Evolutionary conservation across 768 basidiomycete genomes (phyloP), one percentile per base, ranked within the genome.

Genomic region (Mycena pura): DNA sequence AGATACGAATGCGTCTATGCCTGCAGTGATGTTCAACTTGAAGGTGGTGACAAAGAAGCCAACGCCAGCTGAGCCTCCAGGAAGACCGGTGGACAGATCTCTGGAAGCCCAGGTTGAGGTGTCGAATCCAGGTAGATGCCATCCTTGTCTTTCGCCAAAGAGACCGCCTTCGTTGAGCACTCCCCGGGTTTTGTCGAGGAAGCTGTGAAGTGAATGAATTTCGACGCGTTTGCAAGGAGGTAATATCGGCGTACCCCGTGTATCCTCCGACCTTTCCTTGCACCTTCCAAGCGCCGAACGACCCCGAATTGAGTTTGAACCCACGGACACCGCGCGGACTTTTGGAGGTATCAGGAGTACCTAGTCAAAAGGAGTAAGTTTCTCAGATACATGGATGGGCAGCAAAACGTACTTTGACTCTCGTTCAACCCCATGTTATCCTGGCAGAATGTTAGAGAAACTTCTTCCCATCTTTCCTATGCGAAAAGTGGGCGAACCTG

Each of bases 21-120:
- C 85, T 11, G 71, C 62, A 0, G 88, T 84, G 28, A 93, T 78
- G 41, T 82, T 68, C 36, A 94, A 75, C 14, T 84, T 76, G 72
- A 95, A 91, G 0, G 85, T 89, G 6, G 91, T 87, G 21, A 90
- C 82, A 70, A 93, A 94, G 77, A 94, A 93, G 7, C 92, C 93
- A 24, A 93, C 82, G 15, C 93, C 93, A 5, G 92, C 84, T 15
- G 72, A 61, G 8, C 76, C 76, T 39, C 76, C 71, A 0, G 89
- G 89, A 21, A 92, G 78, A 5, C 91, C 90, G 21, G 78, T 67
- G 3, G 82, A 75, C 13, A 91, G 78, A 24, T 86, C 79, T 50
- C 90, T 83, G 7, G 73, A 54, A 1, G 70, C 68, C 91, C 92
- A 94, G 2, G 72, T 73, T 0, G 85, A 82, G 6, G 81, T 86